These are phyloP conservation scores for Boechera stricta DNA, from an alignment of 345 rosid species.

Conservation along the genomic window DNA sequence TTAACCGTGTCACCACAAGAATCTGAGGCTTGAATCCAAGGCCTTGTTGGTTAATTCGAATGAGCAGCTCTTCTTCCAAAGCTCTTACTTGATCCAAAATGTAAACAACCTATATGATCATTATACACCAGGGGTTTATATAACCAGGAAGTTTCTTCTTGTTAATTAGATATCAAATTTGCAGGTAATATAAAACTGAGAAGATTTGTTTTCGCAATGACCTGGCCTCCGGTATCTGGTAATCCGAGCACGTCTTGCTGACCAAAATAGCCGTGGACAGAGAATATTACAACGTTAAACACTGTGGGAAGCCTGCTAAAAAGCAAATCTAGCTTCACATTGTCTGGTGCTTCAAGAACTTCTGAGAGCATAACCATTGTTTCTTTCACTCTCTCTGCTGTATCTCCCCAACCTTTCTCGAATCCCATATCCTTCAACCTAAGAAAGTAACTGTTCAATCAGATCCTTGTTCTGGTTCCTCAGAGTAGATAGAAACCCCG, in stretches of 20 bases:
- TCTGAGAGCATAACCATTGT: conserved; percentile 79
- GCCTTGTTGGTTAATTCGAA: conserved; percentile 75
- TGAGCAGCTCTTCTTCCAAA: conserved; percentile 78
- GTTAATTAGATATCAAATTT: neutral
- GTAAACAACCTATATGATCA: conserved; percentile 75
- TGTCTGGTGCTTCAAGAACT: conserved; percentile 90
- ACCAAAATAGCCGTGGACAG: conserved; percentile 93
- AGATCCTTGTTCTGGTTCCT: conserved; percentile 5
- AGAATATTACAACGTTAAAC: conserved; percentile 84
- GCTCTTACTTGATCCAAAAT: conserved; percentile 98
- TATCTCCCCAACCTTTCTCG: conserved; percentile 94
- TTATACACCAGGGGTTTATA: neutral
- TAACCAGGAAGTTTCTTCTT: conserved; percentile 4
- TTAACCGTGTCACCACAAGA: conserved; percentile 82
- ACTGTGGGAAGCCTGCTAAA: conserved; percentile 76
- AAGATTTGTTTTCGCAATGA: conserved; percentile 20
- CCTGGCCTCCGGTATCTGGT: conserved; percentile 99
- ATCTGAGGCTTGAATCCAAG: conserved; percentile 79
- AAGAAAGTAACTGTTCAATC: conserved; percentile 3
- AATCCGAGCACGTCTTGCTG: conserved; percentile 89
- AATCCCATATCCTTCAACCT: conserved; percentile 95
- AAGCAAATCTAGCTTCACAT: conserved; percentile 61
- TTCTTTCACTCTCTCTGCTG: conserved; percentile 66
- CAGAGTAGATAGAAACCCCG: neutral
- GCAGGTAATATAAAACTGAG: neutral